Evolutionary conservation across 371 early-diverging fungal genomes (phyloP).

Genomic region (Mucor circinelloides): DNA sequence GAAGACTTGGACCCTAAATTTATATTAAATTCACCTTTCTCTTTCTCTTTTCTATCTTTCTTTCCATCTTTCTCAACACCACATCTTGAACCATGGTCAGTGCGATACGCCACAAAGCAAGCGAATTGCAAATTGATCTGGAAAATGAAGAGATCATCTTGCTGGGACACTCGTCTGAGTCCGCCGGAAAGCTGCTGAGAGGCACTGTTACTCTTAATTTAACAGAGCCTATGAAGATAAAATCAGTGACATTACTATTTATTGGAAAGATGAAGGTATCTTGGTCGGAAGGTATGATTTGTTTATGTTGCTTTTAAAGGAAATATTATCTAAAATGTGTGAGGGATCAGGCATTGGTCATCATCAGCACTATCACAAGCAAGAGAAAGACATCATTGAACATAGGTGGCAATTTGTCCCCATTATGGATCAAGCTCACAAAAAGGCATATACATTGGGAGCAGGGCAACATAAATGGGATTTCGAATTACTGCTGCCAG

Average conservation of each 20-base stretch:
- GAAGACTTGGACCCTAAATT: background rate
- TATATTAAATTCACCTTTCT: background rate
- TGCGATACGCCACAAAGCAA: constrained; percentile 23
- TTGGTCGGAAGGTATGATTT: constrained; percentile 46
- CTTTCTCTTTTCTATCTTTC: constrained; percentile 3
- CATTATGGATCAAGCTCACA: constrained; percentile 19
- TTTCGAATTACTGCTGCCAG: constrained; percentile 44
- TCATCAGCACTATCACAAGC: constrained; percentile 45
- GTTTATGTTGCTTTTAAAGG: background rate
- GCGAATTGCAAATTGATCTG: constrained; percentile 38
- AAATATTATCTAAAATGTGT: background rate
- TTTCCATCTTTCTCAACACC: background rate
- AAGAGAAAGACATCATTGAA: constrained; percentile 37
- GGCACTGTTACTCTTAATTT: constrained; percentile 32
- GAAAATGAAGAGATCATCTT: constrained; percentile 31
- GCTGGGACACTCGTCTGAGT: constrained; percentile 40
- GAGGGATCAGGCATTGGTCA: constrained; percentile 35
- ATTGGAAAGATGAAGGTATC: constrained; percentile 50
- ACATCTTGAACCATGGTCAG: constrained; percentile 10
- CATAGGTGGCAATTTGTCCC: constrained; percentile 42
- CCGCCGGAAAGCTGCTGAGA: constrained; percentile 43
- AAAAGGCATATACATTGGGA: constrained; percentile 24
- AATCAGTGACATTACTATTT: constrained; percentile 34
- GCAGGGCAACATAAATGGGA: constrained; percentile 41
- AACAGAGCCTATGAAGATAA: constrained; percentile 44